Percentiles rank a stretch among this genome's conserved stretches.
Evolutionary conservation across 768 basidiomycete species (phyloP).

Genomic region (Lactifluus volemus): DNA sequence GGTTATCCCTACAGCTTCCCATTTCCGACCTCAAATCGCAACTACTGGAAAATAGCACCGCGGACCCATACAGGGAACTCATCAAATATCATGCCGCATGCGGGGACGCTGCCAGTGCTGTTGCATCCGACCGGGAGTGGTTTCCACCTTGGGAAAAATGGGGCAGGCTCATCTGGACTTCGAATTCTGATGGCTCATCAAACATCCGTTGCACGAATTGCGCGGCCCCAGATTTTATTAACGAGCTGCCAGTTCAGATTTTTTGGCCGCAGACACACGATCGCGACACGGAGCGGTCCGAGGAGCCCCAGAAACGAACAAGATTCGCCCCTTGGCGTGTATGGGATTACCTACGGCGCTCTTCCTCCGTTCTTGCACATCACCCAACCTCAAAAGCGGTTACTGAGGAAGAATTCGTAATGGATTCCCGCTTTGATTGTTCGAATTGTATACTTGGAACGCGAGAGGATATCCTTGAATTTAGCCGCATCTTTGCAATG

Average conservation of each 20-base stretch:
- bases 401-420: neutral
- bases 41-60: neutral
- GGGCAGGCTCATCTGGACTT: neutral
- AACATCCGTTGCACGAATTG: neutral
- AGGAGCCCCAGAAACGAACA: too few species aligned
- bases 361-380: neutral
- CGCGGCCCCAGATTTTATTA: neutral
- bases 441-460: neutral
- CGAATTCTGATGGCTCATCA: neutral
- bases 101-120: neutral
- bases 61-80: neutral
- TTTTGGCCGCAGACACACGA: too few species aligned
- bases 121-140: neutral
- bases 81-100: neutral
- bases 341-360: neutral
- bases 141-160: neutral
- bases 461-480: neutral
- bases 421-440: neutral
- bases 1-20: neutral
- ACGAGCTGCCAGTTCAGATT: neutral
- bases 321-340: neutral
- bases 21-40: neutral
- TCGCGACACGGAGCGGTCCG: too few species aligned
- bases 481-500: neutral
- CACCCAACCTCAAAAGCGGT: neutral